A percentile compares a stretch with the other conserved stretches of the same genome.
phyloP scores from a whole-genome alignment of 495 filamentous ascomycete genomes.

The Staphylotrichum tortipilum region DNA sequence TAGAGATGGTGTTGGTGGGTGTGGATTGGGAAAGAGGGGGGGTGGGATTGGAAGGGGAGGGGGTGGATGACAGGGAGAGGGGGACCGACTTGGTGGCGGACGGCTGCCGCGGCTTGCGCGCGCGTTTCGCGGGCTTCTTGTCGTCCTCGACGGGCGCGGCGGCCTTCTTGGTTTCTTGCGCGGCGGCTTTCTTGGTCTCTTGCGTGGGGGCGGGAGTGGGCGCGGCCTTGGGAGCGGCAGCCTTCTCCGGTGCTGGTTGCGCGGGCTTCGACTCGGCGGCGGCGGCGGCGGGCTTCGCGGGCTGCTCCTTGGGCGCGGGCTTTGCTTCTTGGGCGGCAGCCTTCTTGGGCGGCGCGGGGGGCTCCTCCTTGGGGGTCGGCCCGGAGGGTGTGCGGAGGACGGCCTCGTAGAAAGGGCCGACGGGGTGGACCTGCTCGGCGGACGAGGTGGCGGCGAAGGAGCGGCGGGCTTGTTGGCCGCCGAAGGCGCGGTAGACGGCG shows the following conservation, averaged over 20 bases:
- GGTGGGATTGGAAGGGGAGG: constrained; percentile 17
- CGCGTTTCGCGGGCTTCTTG: constrained; percentile 25
- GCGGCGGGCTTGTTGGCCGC: constrained; percentile 17
- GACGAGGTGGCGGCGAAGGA: constrained; percentile 12
- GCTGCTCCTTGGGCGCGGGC: constrained; percentile 15
- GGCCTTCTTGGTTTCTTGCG: constrained; percentile 30
- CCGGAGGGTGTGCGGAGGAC: constrained; percentile 34
- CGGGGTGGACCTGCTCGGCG: constrained; percentile 26
- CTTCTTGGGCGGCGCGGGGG: constrained; percentile 17
- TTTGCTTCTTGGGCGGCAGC: constrained; percentile 3
- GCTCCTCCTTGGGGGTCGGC: constrained; percentile 22
- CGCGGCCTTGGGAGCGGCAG: constrained; percentile 24
- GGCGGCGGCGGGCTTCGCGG: no score
- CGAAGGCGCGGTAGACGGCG: constrained; percentile 14
- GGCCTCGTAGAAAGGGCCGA: constrained; percentile 37
- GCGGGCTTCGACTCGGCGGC: constrained; percentile 25
- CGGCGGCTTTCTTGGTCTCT: constrained; percentile 27
- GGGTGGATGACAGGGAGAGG: constrained; percentile 17
- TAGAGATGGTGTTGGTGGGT: no score
- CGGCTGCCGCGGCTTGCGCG: constrained; percentile 15
- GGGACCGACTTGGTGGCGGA: constrained; percentile 27
- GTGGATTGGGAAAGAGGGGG: no score
- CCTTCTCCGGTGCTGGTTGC: no score
- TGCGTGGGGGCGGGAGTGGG: constrained; percentile 22
- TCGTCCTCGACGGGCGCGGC: constrained; percentile 24